Percentiles rank a stretch among this genome's conserved stretches.
Conservation (phyloP, 495 filamentous ascomycete genomes). For the Lentithecium fluviatile region DNA sequence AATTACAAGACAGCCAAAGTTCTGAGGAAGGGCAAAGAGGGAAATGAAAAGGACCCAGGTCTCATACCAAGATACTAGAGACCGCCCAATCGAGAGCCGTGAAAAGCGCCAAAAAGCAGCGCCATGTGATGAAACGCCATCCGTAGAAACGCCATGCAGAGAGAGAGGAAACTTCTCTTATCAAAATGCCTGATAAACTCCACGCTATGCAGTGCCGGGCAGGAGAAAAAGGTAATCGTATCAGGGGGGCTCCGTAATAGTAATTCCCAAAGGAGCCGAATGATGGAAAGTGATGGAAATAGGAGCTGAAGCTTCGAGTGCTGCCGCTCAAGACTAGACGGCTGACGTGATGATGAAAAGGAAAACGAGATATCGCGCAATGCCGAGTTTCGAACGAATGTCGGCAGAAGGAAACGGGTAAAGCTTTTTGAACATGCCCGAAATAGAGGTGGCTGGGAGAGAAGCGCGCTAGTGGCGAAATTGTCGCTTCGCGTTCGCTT, state of each 20-base stretch:
- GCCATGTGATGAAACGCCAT: too few species aligned
- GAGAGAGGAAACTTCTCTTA: neutral
- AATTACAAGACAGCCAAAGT: too few species aligned
- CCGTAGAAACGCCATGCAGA: neutral
- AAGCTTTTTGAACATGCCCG: neutral
- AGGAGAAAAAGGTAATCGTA: neutral
- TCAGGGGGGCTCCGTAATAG: too few species aligned
- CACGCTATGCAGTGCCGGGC: conserved; percentile 13
- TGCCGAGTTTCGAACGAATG: neutral
- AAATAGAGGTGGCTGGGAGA: neutral
- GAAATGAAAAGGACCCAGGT: too few species aligned
- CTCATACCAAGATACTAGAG: neutral
- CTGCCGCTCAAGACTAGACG: too few species aligned
- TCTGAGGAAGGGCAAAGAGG: too few species aligned
- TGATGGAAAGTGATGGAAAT: too few species aligned
- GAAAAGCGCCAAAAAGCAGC: conserved; percentile 1
- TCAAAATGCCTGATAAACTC: conserved; percentile 18
- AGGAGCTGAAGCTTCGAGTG: too few species aligned
- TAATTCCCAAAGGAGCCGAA: too few species aligned
- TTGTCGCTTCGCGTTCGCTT: neutral
- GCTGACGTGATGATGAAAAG: neutral
- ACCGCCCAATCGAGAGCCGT: neutral
- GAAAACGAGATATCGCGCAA: neutral
- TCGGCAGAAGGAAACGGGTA: neutral
- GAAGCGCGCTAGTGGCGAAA: neutral